phyloP scores from a whole-genome alignment of 805 yeast species.

The Saccharomycopsis capsularis region DNA sequence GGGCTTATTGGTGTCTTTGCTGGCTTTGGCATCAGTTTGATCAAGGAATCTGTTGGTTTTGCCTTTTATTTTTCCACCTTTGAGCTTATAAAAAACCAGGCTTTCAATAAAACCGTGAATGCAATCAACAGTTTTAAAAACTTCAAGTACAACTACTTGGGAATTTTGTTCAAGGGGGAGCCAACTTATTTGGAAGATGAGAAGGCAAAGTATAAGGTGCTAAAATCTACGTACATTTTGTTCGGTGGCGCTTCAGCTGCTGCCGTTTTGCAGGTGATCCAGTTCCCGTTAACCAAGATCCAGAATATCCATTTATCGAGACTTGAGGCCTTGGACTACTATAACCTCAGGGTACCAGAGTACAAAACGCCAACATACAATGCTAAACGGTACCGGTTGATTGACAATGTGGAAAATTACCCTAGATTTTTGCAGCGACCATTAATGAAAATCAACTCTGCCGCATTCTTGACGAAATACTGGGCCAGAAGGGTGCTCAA shows the following conservation, averaged over 20 bases:
- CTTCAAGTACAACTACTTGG: constrained; percentile 31
- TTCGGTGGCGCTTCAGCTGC: constrained; percentile 89
- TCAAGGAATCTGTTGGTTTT: constrained; percentile 78
- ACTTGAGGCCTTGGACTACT: constrained; percentile 65
- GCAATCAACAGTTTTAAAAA: constrained; percentile 38
- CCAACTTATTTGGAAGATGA: constrained; percentile 25
- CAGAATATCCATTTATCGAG: constrained; percentile 76
- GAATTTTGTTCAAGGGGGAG: constrained; percentile 24
- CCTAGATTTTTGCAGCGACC: constrained; percentile 13
- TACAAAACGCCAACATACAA: constrained; percentile 19
- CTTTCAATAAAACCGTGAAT: constrained; percentile 42
- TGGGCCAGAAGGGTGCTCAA: constrained; percentile 27
- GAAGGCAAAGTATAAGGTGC: constrained; percentile 33
- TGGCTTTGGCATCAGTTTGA: constrained; percentile 70
- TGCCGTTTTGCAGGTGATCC: constrained; percentile 63
- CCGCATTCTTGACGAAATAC: constrained; percentile 16
- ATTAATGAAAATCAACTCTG: constrained; percentile 3
- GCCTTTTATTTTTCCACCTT: constrained; percentile 78
- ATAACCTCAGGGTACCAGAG: constrained; percentile 19
- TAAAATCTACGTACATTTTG: constrained; percentile 63
- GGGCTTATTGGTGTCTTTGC: constrained; percentile 86
- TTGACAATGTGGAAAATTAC: constrained; percentile 11
- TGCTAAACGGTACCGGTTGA: constrained; percentile 5
- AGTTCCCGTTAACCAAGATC: constrained; percentile 73
- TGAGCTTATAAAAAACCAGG: constrained; percentile 69